Evolutionary conservation across 2,329 filamentous ascomycete species (phyloP), one percentile per base, ranked within the genome.

Genomic region (Epichloe amarillans): DNA sequence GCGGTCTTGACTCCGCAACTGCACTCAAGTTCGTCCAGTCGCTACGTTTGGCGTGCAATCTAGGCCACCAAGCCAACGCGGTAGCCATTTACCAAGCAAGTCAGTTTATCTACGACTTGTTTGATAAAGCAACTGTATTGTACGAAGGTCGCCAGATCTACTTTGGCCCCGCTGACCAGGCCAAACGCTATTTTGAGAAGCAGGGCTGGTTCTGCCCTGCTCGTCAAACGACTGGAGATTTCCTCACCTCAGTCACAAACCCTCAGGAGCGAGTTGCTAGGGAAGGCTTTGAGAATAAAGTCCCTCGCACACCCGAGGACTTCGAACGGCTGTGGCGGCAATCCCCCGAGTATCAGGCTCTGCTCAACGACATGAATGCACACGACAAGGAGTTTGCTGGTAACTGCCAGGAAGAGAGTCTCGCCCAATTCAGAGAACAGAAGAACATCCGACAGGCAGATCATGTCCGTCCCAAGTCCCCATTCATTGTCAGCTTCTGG

Each of bases 61-160:
- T 87, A 56, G 73, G 76, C 1, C 69, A 76, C 14, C 76, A 76
- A 1, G 76, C 83, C 0, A 80, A 81, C 1, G 70, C 77, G 1
- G 80, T 89, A 3, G 82, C 85, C 10, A 77, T 88, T 8, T 88
- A 88, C 54, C 84, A 89, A 60, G 83, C 85, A 6, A 79, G 78
- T 17, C 80, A 86, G 59, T 69, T 76, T 39, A 83, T 83, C 36
- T 86, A 86, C 60, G 81, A 86, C 37, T 67, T 80, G 15, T 90
- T 91, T 58, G 84, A 91, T 66, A 89, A 89, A 62, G 79, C 78
- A 0, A 73, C 81, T 0, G 82, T 91, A 0, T 69, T 90, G 0
- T 88, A 90, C 59, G 83, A 89, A 60, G 87, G 86, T 1, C 75
- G 82, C 0, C 78, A 90, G 60, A 90, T 90, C 54, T 91, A 80